A percentile compares a stretch with the other conserved stretches of the same genome.
phyloP scores from a whole-genome alignment of 2,329 filamentous ascomycete species.

The Neurospora sp. region DNA sequence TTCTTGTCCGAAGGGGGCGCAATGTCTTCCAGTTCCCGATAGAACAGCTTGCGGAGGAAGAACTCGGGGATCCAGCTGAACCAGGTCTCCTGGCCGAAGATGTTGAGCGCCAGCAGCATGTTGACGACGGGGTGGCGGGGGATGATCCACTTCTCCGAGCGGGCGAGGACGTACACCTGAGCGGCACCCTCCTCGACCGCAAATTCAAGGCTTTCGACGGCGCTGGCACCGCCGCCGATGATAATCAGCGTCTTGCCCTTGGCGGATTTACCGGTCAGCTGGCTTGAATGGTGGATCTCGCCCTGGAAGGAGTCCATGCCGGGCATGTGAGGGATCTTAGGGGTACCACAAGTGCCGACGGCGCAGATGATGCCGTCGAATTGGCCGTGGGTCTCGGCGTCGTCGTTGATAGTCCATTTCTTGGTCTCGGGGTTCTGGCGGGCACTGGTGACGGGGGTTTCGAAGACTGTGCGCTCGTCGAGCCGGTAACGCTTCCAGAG shows the following conservation, averaged over 20 bases:
- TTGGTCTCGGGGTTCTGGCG: conserved; percentile 55
- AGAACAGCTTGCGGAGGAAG: conserved; percentile 69
- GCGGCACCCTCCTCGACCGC: conserved; percentile 56
- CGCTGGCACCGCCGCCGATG: conserved; percentile 71
- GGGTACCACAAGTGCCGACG: conserved; percentile 70
- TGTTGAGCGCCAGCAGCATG: conserved; percentile 63
- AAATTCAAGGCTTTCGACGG: conserved; percentile 76
- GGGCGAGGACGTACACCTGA: conserved; percentile 62
- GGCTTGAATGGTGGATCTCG: conserved; percentile 63
- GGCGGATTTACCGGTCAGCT: conserved; percentile 55
- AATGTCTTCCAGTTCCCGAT: conserved; percentile 67
- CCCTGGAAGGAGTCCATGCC: conserved; percentile 67
- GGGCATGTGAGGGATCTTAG: conserved; percentile 58
- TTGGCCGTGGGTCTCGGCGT: conserved; percentile 45
- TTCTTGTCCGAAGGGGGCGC: conserved; percentile 49
- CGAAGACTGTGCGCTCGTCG: conserved; percentile 60
- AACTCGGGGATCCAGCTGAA: conserved; percentile 71
- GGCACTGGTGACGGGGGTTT: conserved; percentile 58
- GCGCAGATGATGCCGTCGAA: conserved; percentile 75
- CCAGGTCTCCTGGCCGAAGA: conserved; percentile 67
- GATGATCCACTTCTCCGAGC: conserved; percentile 82
- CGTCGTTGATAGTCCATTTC: conserved; percentile 69
- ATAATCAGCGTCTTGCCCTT: conserved; percentile 67
- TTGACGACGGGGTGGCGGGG: conserved; percentile 70
- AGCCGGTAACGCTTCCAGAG: conserved; percentile 70